Conservation (phyloP, 495 filamentous ascomycete species). For the Podospora appendiculata region DNA sequence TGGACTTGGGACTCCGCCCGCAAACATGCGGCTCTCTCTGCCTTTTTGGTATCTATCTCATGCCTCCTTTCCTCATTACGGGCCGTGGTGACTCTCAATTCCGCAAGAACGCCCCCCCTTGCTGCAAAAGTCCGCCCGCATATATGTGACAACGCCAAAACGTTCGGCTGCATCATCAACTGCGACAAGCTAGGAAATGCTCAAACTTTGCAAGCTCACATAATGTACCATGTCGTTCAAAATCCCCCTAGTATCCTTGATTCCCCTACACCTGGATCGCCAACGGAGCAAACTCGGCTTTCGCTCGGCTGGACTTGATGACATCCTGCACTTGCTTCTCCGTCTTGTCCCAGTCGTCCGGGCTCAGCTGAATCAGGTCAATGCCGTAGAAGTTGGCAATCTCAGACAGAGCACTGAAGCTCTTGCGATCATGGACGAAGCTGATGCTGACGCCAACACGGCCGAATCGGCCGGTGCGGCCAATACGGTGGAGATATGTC, state of each 20-base stretch:
- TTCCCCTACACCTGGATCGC: slow-evolving; percentile 6
- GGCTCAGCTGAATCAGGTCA: slow-evolving; percentile 41
- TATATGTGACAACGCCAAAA: neutral
- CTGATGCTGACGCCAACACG: slow-evolving; percentile 93
- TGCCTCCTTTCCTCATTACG: slow-evolving; percentile 9
- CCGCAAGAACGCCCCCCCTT: neutral
- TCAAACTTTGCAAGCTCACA: too few species aligned
- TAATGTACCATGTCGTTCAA: too few species aligned
- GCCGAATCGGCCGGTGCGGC: slow-evolving; percentile 93
- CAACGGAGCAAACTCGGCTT: slow-evolving; percentile 46
- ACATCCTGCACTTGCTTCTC: slow-evolving; percentile 72
- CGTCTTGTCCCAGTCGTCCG: slow-evolving; percentile 78
- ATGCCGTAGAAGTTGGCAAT: slow-evolving; percentile 66
- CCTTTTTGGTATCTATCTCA: slow-evolving; percentile 18
- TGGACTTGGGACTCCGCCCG: slow-evolving; percentile 7
- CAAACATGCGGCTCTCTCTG: neutral
- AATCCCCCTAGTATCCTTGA: too few species aligned
- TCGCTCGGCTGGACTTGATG: slow-evolving; percentile 72
- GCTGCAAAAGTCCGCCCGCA: neutral
- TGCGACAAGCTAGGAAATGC: too few species aligned
- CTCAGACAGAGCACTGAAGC: slow-evolving; percentile 63
- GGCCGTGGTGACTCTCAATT: neutral
- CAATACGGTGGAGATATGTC: slow-evolving; percentile 97
- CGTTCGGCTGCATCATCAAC: too few species aligned
- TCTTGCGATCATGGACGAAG: slow-evolving; percentile 75